Conservation (phyloP, 2,329 filamentous ascomycete species). For the Colletotrichum sublineola region DNA sequence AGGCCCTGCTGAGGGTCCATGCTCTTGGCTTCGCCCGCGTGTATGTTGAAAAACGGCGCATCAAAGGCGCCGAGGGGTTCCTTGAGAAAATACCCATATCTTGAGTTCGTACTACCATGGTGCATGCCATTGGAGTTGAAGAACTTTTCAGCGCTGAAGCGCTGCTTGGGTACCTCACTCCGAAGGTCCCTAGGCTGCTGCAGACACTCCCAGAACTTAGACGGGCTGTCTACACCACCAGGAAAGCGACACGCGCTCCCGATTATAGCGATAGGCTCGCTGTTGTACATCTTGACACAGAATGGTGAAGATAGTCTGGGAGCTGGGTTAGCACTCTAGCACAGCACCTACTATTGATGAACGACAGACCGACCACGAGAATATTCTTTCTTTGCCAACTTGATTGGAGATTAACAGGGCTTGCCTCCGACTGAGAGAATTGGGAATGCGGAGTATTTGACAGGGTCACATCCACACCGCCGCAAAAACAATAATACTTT, state of each 20-base stretch:
- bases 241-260: constrained; percentile 46
- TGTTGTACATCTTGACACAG: neutral
- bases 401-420: too few relatives aligned
- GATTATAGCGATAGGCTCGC: constrained; percentile 45
- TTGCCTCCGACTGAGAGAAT: too few relatives aligned
- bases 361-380: too few relatives aligned
- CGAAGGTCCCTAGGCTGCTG: constrained; percentile 35
- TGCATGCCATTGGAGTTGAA: constrained; percentile 22
- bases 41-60: constrained; percentile 49
- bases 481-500: too few relatives aligned
- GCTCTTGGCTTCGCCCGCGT: constrained; percentile 46
- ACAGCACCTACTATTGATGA: neutral
- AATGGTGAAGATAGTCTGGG: neutral
- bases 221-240: constrained; percentile 42
- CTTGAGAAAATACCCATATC: constrained; percentile 43
- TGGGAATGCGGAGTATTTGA: too few relatives aligned
- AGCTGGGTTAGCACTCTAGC: neutral
- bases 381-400: too few relatives aligned
- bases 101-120: constrained; percentile 44
- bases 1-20: constrained; percentile 53
- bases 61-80: constrained; percentile 45
- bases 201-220: constrained; percentile 44
- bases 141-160: constrained; percentile 19
- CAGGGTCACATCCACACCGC: too few relatives aligned
- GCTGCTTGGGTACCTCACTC: constrained; percentile 16